phyloP scores from a whole-genome alignment of 352 stramenopile species.

The Thalassiosira pacifica region DNA sequence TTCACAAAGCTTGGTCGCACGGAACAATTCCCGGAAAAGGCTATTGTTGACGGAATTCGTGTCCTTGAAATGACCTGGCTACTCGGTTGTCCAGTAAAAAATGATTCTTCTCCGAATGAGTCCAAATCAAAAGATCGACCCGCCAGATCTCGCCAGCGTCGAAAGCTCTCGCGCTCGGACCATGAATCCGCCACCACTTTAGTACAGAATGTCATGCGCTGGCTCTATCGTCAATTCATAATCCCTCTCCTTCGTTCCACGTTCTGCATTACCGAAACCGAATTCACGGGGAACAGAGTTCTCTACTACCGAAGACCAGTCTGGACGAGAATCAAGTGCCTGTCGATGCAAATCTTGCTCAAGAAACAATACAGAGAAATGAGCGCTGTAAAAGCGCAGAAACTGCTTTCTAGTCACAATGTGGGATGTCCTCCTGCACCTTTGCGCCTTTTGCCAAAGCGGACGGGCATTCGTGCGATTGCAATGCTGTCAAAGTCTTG shows the following conservation, averaged over 20 bases:
- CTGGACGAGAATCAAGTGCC: conserved; percentile 77
- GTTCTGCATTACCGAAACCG: conserved; percentile 87
- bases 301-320: conserved; percentile 87
- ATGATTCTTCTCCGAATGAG: neutral
- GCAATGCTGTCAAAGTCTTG: conserved; percentile 74
- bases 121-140: neutral
- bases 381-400: conserved; percentile 24
- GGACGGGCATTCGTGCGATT: conserved; percentile 81
- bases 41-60: conserved; percentile 74
- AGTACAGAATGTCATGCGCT: conserved; percentile 69
- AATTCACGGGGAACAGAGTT: conserved; percentile 71
- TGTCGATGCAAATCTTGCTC: conserved; percentile 70
- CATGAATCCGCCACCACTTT: conserved; percentile 66
- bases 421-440: conserved; percentile 71
- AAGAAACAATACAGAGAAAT: conserved; percentile 63
- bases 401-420: conserved; percentile 58
- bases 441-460: conserved; percentile 80
- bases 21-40: conserved; percentile 77
- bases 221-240: conserved; percentile 80
- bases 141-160: neutral
- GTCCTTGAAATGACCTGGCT: conserved; percentile 80
- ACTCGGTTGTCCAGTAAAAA: conserved; percentile 3
- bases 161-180: conserved; percentile 54
- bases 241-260: conserved; percentile 79
- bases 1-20: conserved; percentile 75